phyloP scores from a whole-genome alignment of 2,329 filamentous ascomycete species.

The Penicillium sp. region DNA sequence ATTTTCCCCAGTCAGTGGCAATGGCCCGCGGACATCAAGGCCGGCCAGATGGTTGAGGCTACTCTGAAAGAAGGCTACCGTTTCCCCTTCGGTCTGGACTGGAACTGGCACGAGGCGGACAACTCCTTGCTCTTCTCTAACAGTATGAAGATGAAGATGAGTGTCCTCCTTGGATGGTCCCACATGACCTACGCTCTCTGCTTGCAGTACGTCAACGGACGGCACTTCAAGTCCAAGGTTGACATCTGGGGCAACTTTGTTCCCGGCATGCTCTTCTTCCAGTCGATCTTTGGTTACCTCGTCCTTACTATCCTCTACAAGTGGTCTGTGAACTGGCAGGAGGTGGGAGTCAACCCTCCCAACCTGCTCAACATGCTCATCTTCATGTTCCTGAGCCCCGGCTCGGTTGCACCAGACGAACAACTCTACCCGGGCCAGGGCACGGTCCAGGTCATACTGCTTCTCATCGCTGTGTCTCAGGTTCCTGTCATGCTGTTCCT shows the following conservation, averaged over 20 bases:
- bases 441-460: constrained; percentile 71
- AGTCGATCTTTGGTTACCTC: constrained; percentile 96
- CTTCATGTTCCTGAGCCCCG: constrained; percentile 96
- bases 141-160: constrained; percentile 99
- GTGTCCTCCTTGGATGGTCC: constrained; percentile 89
- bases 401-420: constrained; percentile 62
- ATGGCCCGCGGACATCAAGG: constrained; percentile 71
- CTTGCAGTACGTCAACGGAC: constrained; percentile 88
- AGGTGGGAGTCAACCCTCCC: constrained; percentile 68
- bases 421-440: constrained; percentile 78
- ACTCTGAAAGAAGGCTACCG: constrained; percentile 73
- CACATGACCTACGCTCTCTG: constrained; percentile 96
- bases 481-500: constrained; percentile 90
- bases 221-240: constrained; percentile 90
- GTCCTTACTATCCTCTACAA: constrained; percentile 95
- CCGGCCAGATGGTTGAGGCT: constrained; percentile 66
- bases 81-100: constrained; percentile 95
- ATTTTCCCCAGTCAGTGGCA: constrained; percentile 89
- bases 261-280: constrained; percentile 99
- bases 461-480: constrained; percentile 80
- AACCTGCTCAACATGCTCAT: constrained; percentile 98
- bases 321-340: constrained; percentile 88
- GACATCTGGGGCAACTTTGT: constrained; percentile 98
- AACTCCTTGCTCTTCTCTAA: constrained; percentile 95
- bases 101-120: constrained; percentile 93